phyloP scores from a whole-genome alignment of 2,329 filamentous ascomycete genomes.

The Microcyclospora pomicola region DNA sequence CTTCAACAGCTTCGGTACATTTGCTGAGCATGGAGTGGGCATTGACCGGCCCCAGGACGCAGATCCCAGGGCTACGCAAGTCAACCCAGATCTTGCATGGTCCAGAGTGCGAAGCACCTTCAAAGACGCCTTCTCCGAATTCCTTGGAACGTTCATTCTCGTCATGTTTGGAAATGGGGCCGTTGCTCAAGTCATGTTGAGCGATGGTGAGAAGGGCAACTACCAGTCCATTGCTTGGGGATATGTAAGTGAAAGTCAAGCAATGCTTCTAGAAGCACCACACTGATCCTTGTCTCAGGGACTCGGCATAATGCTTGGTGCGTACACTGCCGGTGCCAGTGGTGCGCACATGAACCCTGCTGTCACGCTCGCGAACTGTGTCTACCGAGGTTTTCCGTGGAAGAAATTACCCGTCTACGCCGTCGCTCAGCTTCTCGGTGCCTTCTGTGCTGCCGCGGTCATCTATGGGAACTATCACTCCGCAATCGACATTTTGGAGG shows the following conservation, averaged over 20 bases:
- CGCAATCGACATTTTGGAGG: conserved; percentile 26
- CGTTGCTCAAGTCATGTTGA: conserved; percentile 55
- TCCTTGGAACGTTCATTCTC: conserved; percentile 54
- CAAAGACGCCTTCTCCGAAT: conserved; percentile 51
- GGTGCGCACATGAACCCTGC: conserved; percentile 33
- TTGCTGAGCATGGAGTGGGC: conserved; percentile 5
- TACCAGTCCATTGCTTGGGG: conserved; percentile 36
- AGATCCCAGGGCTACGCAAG: conserved; percentile 5
- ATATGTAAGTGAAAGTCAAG: conserved; percentile 10
- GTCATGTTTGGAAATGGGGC: conserved; percentile 55
- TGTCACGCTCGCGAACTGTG: conserved; percentile 56
- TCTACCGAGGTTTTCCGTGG: conserved; percentile 54
- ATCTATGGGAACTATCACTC: conserved; percentile 31
- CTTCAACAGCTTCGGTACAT: not conserved
- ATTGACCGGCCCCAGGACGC: conserved; percentile 3
- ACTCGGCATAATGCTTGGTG: conserved; percentile 54
- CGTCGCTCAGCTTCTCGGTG: conserved; percentile 45
- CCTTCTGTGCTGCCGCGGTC: conserved; percentile 41
- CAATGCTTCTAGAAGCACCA: too few relatives aligned
- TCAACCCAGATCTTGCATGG: conserved; percentile 35
- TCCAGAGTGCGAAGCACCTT: conserved; percentile 36
- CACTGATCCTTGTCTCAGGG: conserved; percentile 21
- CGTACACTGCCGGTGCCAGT: conserved; percentile 21
- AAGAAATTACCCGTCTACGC: conserved; percentile 50
- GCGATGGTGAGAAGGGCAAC: conserved; percentile 33